Evolutionary conservation across 371 early-diverging fungal genomes (phyloP).

Genomic region (Circinella umbellata): DNA sequence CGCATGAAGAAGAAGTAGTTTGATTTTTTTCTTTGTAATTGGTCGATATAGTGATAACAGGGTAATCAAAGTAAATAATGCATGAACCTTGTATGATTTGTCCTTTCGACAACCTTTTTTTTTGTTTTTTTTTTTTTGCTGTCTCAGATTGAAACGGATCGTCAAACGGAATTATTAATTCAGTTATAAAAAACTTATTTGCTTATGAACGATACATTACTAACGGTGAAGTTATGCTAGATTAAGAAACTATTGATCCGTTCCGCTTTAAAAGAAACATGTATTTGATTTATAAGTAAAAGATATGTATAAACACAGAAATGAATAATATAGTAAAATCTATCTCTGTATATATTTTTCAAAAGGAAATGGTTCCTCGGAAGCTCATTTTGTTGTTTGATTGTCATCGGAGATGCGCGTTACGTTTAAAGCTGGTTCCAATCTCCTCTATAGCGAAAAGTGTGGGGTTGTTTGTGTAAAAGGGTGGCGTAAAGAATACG

Average conservation of each 20-base stretch:
- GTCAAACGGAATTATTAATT: neutral
- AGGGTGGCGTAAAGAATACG: too few relatives aligned
- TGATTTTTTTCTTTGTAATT: neutral
- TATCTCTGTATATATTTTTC: neutral
- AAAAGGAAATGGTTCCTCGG: constrained; percentile 2
- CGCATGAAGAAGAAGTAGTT: too few relatives aligned
- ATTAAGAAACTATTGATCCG: too few relatives aligned
- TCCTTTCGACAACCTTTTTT: neutral
- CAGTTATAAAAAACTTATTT: neutral
- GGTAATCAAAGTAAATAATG: neutral
- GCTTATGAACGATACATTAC: neutral
- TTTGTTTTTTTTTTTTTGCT: neutral
- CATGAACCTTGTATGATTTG: neutral
- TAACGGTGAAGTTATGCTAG: too few relatives aligned
- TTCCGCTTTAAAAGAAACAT: too few relatives aligned
- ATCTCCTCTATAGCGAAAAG: neutral
- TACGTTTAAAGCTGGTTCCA: neutral
- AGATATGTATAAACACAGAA: neutral
- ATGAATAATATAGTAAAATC: neutral
- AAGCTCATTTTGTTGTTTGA: neutral
- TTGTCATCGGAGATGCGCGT: neutral
- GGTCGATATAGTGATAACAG: neutral
- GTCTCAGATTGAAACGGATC: constrained; percentile 1
- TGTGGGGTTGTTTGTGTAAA: neutral
- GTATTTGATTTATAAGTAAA: neutral